These are phyloP conservation scores for Pistacia atlantica DNA, from an alignment of 345 rosid genomes.

Conservation along the genomic window DNA sequence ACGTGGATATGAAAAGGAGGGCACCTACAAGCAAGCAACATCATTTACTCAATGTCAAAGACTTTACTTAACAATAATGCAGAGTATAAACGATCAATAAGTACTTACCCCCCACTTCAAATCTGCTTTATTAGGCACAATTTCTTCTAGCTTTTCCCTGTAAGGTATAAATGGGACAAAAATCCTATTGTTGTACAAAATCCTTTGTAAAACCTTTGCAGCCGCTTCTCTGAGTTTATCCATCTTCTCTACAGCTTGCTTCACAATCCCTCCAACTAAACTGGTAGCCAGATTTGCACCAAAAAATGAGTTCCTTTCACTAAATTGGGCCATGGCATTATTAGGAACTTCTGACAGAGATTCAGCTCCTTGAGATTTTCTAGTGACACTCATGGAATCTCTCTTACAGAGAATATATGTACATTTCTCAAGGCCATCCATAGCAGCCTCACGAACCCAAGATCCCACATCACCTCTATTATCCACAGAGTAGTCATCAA, in stretches of 20 bases:
- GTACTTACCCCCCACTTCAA: slow-evolving; percentile 78
- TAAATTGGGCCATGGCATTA: slow-evolving; percentile 26
- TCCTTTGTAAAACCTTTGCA: slow-evolving; percentile 75
- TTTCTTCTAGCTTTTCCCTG: slow-evolving; percentile 72
- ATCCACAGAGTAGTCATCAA: slow-evolving; percentile 91
- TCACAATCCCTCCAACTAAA: slow-evolving; percentile 61
- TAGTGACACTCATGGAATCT: slow-evolving; percentile 18
- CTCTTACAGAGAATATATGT: slow-evolving; percentile 69
- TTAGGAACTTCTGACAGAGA: slow-evolving; percentile 27
- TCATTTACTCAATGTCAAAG: slow-evolving; percentile 9
- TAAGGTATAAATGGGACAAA: slow-evolving; percentile 64
- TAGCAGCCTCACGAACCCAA: slow-evolving; percentile 99
- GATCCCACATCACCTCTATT: slow-evolving; percentile 99
- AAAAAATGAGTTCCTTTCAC: slow-evolving; percentile 37
- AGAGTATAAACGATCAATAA: slow-evolving; percentile 14
- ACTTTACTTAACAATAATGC: slow-evolving; percentile 12
- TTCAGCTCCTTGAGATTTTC: slow-evolving; percentile 24
- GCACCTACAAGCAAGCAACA: slow-evolving; percentile 60
- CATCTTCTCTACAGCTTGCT: slow-evolving; percentile 96
- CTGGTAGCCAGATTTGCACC: slow-evolving; percentile 63
- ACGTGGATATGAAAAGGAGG: slow-evolving; percentile 80
- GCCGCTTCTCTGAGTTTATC: slow-evolving; percentile 93
- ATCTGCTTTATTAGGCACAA: slow-evolving; percentile 53
- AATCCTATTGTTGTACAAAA: slow-evolving; percentile 55
- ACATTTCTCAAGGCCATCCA: slow-evolving; percentile 87